These are phyloP conservation scores for Neostapfia colusana DNA, from an alignment of 176 grass and related monocot genomes.

Conservation along the genomic window DNA sequence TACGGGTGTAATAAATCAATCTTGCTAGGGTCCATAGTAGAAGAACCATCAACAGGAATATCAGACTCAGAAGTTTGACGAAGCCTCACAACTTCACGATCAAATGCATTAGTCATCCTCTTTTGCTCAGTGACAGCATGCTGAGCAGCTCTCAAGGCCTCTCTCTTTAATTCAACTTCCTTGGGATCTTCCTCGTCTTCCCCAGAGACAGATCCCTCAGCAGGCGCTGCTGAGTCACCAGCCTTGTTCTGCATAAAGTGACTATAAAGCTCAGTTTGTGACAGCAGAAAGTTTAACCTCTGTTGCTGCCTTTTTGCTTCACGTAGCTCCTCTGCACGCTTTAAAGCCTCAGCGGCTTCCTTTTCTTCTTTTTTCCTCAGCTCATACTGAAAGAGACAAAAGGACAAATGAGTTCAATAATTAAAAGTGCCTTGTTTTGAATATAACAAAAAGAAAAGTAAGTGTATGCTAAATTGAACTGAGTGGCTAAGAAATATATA, in stretches of 20 bases:
- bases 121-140: constrained; percentile 92
- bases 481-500: neutral
- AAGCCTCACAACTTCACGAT: constrained; percentile 78
- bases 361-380: constrained; percentile 97
- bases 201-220: constrained; percentile 51
- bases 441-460: constrained; percentile 3
- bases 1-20: constrained; percentile 97
- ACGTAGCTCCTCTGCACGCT: constrained; percentile 85
- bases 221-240: constrained; percentile 50
- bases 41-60: constrained; percentile 56
- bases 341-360: constrained; percentile 94
- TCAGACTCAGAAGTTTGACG: constrained; percentile 58
- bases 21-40: constrained; percentile 59
- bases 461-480: constrained; percentile 13
- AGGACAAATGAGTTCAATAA: constrained; percentile 11
- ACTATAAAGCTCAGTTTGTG: constrained; percentile 97
- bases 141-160: constrained; percentile 86
- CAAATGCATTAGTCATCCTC: constrained; percentile 93
- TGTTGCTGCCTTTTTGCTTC: constrained; percentile 99
- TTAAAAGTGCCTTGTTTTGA: neutral
- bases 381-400: constrained; percentile 61
- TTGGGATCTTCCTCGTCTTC: constrained; percentile 77
- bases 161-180: constrained; percentile 83
- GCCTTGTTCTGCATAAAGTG: constrained; percentile 99
- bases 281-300: constrained; percentile 92